Base-by-base conservation (phyloP, 345 rosid species). In the Orychophragmus violaceus region DNA sequence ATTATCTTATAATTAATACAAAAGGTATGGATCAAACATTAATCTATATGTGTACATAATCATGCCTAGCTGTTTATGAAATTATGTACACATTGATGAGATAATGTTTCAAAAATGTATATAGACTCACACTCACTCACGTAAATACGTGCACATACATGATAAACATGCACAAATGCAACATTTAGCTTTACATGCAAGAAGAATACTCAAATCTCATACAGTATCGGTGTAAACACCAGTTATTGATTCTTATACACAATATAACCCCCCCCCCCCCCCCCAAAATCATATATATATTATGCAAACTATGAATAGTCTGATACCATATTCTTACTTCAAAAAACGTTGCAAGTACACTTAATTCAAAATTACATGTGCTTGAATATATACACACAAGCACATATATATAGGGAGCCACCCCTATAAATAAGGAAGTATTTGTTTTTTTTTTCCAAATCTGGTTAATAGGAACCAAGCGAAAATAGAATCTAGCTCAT, bases 381-480 rank as follows among this genome's bases (percentile, higher is more conserved):
- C 33, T 56, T 56, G 6, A 45, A 12, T 46, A 39, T 56, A 7
- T 30, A 49, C 30, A 51, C 55, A 37, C 8, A 62, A 53, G 25
- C 21, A 70, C 17, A 22, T 14, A 49, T 32, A 48, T 4, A 52
- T 53, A 56, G 33, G 33, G 29, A 23, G 24, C 17, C 16, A 49
- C 16, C 37, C 24, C 28, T 72, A 71, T 66, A 59, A 50, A 66
- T 4, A 24, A 33, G 66, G 66, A 59, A 60, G 60, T 24, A 24
- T 52, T 72, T n/a, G n/a, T n/a, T 3, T 18, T 62, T 21, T 36
- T 51, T 52, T 48, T 48, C 77, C 21, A 66, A 41, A 73, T 59
- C 56, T 66, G 49, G 71, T 41, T 22, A 25, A 42, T 12, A 41
- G 24, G 18, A 59, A 64, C 42, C 50, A 74, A 30, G 30, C 10